Base-by-base conservation (phyloP, 163 green algal species). In the Scenedesmus sp. region DNA sequence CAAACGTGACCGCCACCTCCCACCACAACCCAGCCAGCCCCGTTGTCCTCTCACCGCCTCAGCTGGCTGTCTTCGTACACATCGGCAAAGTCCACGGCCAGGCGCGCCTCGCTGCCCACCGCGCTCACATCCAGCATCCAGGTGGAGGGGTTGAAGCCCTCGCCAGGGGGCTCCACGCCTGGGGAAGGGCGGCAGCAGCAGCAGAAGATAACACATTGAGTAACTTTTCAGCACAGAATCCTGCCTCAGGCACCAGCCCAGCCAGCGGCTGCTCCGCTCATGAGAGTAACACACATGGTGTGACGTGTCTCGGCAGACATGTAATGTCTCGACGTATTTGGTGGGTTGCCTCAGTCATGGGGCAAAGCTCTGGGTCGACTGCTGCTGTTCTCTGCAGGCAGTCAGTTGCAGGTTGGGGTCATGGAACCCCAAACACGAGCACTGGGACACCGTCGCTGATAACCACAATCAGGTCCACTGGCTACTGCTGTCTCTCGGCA, bases 71-170 rank as follows among this genome's bases (percentile, higher is more conserved):
- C 9, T 2, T 34, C n/a, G 46, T 83, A 92, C 6, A 26, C 59
- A 0, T 79, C 18, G 23, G 77, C 88, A 52, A 88, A 86, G 60
- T 92, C 79, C 3, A 60, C 89, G 5, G 16, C 54, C 54, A 76
- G 54, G 52, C 26, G 54, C 52, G 81, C 89, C 62, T 81, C 86
- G 16, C 26, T 18, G 70, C 86, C 86, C 4, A 83, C 89, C 8
- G 86, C 82, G 13, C 23, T 60, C 8, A 92, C 59, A 54, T 89
- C 89, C 52, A 92, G 66, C 89, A 92, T 89, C 89, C 89, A 92
- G 4, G 60, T 79, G 18, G 89, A 56, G 10, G 89, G 89, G 89
- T 92, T 92, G 64, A 70, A 76, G 57, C 73, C 89, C 1, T 73
- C 59, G 3, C 23, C 10, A 56, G 84, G 84, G 7, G 84, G n/a